phyloP scores from a whole-genome alignment of 2,329 filamentous ascomycete species.

The Cyanodermella asteris region DNA sequence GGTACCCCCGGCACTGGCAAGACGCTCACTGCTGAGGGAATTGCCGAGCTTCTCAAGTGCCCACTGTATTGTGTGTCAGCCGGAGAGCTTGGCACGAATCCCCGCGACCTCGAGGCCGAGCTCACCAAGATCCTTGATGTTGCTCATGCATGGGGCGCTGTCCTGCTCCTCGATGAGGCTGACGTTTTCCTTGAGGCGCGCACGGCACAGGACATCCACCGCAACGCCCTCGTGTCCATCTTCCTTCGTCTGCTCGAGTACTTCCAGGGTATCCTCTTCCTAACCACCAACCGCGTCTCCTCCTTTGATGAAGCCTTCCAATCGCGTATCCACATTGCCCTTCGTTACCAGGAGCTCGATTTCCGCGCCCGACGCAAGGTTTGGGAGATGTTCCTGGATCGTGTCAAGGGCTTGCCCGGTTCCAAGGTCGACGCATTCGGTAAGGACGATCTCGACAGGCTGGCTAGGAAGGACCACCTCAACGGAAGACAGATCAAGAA shows the following conservation, averaged over 20 bases:
- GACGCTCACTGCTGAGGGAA: constrained; percentile 69
- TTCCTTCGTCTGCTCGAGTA: constrained; percentile 77
- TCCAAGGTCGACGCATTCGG: constrained; percentile 37
- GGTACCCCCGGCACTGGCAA: constrained; percentile 76
- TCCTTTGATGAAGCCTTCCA: constrained; percentile 86
- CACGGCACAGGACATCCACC: constrained; percentile 61
- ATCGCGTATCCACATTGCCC: constrained; percentile 63
- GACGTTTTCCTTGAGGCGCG: constrained; percentile 70
- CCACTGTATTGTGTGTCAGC: constrained; percentile 60
- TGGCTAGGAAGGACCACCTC: constrained; percentile 47
- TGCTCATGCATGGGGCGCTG: constrained; percentile 67
- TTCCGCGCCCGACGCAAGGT: constrained; percentile 53
- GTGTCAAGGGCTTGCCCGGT: constrained; percentile 42
- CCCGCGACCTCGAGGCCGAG: constrained; percentile 49
- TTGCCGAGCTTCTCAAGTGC: constrained; percentile 60
- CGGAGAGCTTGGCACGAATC: constrained; percentile 62
- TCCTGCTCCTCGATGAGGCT: constrained; percentile 67
- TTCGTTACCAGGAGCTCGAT: constrained; percentile 58
- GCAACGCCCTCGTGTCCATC: constrained; percentile 68
- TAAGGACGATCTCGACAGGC: constrained; percentile 42
- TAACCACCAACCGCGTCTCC: constrained; percentile 71
- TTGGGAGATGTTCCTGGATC: constrained; percentile 65
- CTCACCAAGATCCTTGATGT: constrained; percentile 71
- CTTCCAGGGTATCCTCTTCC: constrained; percentile 74
- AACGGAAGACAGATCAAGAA: constrained; percentile 73